phyloP scores from a whole-genome alignment of 2,329 filamentous ascomycete genomes.

The Calonectria montana region DNA sequence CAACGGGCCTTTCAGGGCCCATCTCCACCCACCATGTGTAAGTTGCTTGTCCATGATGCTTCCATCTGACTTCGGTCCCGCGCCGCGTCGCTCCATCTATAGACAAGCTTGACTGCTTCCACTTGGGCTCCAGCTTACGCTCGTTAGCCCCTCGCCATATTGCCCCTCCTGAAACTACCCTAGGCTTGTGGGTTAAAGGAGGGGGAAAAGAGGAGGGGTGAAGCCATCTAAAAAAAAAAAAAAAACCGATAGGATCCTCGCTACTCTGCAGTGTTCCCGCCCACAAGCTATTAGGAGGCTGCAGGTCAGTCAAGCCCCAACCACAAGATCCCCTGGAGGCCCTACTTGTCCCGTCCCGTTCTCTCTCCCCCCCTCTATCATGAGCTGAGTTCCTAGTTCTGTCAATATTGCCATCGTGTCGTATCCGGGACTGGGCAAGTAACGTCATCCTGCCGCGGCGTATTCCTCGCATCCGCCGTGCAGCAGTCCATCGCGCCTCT shows the following conservation, averaged over 20 bases:
- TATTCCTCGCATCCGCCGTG: slow-evolving; percentile 6
- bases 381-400: background rate
- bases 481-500: background rate
- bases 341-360: background rate
- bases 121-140: background rate
- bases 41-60: slow-evolving; percentile 15
- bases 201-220: background rate
- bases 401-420: background rate
- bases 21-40: slow-evolving; percentile 14
- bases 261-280: background rate
- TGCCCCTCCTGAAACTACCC: background rate
- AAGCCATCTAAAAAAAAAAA: background rate
- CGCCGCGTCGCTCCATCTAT: background rate
- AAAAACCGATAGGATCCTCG: background rate
- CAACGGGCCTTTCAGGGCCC: slow-evolving; percentile 1
- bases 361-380: background rate
- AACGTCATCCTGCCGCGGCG: background rate
- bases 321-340: background rate
- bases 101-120: background rate
- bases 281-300: background rate
- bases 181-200: background rate
- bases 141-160: background rate
- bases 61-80: slow-evolving; percentile 21
- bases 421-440: background rate
- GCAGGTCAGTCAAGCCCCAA: background rate